Base-by-base conservation (phyloP, 129 eudicot genomes). In the Sambucus nigra region DNA sequence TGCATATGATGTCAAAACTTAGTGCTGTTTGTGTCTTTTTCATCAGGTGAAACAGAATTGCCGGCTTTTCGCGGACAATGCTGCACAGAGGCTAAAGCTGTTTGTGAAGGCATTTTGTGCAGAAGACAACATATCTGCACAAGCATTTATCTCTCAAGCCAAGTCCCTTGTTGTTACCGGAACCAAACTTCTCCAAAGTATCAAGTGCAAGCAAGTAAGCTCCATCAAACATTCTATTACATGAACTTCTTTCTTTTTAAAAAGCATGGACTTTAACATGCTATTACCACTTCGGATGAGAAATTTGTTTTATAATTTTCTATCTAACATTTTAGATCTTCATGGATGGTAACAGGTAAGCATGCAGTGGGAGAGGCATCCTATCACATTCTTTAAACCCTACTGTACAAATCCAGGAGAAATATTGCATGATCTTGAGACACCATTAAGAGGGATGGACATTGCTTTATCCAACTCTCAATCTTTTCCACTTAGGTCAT, bases 361-460 rank as follows among this genome's bases (percentile, higher is more conserved):
- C 76, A 74, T 86, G 91, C 71, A 63, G 13, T 91, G 95, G 94
- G 99, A 91, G 76, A 82, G 71, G 61, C 54, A 63, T 63, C 80
- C 71, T 44, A 23, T 74, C 25, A 74, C 71, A 31, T 69, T 73
- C 69, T 57, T 78, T 21, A 70, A 69, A 64, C 76, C 91, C 7
- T 47, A 75, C 46, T 74, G 76, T 69, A 20, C 25, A 57, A 80
- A 80, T 31, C 89, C 80, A 53, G 75, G 78, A 47, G 75, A 86
- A 42, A 69, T 27, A 47, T 60, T 86, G 28, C 89, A 79, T 64
- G 77, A 66, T 12, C 29, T 86, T 18, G 94, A 91, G 61, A 69
- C 71, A 51, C 80, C 78, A 21, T 47, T 91, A 63, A 69, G 53
- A 66, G 99, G 94, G 53, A 68, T 92, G 76, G 79, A 82, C 32